Conservation (phyloP, 768 basidiomycete genomes). For the Russula sp. region DNA sequence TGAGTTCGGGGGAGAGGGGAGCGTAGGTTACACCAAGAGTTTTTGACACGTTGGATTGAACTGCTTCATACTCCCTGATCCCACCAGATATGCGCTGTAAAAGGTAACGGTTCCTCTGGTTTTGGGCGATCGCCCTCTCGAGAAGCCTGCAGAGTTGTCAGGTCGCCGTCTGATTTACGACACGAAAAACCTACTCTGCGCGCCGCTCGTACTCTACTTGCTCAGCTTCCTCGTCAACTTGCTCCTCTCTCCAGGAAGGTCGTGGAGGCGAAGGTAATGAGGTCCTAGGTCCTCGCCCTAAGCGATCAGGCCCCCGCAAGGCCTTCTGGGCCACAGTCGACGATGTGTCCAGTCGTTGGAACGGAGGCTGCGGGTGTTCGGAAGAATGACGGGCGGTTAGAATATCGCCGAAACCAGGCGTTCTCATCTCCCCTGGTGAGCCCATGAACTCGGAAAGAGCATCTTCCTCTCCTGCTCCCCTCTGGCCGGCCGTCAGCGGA, state of each 20-base stretch:
- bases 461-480: not conserved
- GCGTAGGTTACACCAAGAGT: constrained; percentile 43
- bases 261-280: constrained; percentile 33
- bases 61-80: constrained; percentile 59
- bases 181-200: constrained; percentile 38
- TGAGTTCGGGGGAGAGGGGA: constrained; percentile 55
- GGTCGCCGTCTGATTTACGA: constrained; percentile 8
- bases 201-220: constrained; percentile 55
- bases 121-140: constrained; percentile 53
- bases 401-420: not conserved
- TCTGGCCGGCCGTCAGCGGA: not conserved
- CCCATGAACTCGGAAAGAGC: not conserved
- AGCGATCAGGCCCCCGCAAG: not conserved
- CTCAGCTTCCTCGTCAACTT: constrained; percentile 43
- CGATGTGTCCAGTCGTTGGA: not conserved
- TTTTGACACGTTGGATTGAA: constrained; percentile 47
- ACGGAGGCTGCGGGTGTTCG: not conserved
- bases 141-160: constrained; percentile 42
- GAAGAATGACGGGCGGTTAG: not conserved
- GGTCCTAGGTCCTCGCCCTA: constrained; percentile 27
- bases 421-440: not conserved
- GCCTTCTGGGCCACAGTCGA: not conserved
- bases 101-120: constrained; percentile 61
- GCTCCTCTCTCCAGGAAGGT: constrained; percentile 27
- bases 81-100: constrained; percentile 57